Conservation (phyloP, 2,329 filamentous ascomycete species). For the Talaromyces sp. region DNA sequence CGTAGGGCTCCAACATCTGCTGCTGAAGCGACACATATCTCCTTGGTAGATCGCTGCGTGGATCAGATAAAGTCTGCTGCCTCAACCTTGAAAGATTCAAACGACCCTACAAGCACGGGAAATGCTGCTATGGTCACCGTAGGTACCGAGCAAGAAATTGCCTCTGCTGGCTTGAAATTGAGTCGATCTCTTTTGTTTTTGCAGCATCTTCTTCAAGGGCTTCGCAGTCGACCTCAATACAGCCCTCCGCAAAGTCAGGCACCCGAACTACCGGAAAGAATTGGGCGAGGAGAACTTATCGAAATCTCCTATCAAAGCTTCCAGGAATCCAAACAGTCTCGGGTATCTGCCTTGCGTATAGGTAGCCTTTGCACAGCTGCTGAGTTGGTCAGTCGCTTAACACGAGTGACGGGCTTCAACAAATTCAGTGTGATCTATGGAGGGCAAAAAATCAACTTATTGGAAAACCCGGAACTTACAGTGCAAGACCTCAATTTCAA, state of each 20-base stretch:
- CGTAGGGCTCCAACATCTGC: conserved; percentile 43
- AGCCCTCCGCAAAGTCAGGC: conserved; percentile 57
- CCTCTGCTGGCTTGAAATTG: conserved; percentile 60
- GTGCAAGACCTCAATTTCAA: conserved; percentile 65
- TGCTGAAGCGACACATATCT: conserved; percentile 60
- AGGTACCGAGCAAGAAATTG: conserved; percentile 47
- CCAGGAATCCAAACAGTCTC: conserved; percentile 57
- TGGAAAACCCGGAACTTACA: conserved; percentile 57
- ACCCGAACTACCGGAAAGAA: conserved; percentile 53
- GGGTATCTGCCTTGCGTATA: conserved; percentile 61
- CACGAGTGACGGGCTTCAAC: conserved; percentile 67
- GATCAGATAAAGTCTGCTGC: conserved; percentile 64
- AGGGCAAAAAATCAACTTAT: conserved; percentile 62
- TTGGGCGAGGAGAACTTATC: conserved; percentile 60
- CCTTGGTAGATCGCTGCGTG: conserved; percentile 70
- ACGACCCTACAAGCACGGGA: conserved; percentile 45
- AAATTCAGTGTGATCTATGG: conserved; percentile 70
- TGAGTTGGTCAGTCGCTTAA: conserved; percentile 64
- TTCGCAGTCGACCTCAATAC: conserved; percentile 54
- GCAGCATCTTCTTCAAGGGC: conserved; percentile 60
- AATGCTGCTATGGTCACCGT: conserved; percentile 55
- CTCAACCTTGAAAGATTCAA: conserved; percentile 51
- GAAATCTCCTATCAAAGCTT: conserved; percentile 72
- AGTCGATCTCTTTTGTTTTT: conserved; percentile 66
- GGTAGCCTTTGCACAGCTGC: conserved; percentile 67